Percentiles rank a stretch among this genome's conserved stretches.
phyloP scores from a whole-genome alignment of 2,329 filamentous ascomycete species.

The Trematosphaeria pertusa region DNA sequence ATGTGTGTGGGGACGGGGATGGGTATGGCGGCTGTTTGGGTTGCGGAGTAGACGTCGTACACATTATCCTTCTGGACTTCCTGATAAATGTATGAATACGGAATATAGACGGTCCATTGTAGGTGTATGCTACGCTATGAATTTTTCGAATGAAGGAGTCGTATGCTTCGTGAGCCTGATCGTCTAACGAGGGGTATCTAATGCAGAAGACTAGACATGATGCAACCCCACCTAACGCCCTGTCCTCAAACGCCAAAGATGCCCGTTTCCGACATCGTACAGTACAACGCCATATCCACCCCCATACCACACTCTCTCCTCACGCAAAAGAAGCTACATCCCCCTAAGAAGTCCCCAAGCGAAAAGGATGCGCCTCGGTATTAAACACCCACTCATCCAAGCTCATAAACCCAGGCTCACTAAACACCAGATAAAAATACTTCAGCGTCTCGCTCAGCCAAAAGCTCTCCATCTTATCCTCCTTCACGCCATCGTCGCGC shows the following conservation, averaged over 20 bases:
- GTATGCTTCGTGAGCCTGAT: no score
- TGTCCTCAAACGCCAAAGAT: background rate
- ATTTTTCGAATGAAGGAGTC: no score
- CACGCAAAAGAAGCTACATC: background rate
- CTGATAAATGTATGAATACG: constrained; percentile 13
- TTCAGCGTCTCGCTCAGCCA: constrained; percentile 73
- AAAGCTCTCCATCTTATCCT: constrained; percentile 74
- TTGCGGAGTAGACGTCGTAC: constrained; percentile 73
- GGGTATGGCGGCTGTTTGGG: constrained; percentile 98
- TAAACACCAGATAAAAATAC: constrained; percentile 69
- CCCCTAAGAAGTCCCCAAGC: constrained; percentile 6
- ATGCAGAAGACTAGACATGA: background rate
- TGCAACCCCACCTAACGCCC: background rate
- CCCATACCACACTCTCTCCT: no score
- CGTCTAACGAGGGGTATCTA: constrained; percentile 8
- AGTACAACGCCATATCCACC: no score
- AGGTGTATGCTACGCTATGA: no score
- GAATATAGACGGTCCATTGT: background rate
- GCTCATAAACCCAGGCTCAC: constrained; percentile 62
- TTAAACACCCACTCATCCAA: constrained; percentile 69
- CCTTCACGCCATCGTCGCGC: constrained; percentile 44
- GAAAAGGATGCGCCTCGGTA: constrained; percentile 50
- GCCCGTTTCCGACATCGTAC: background rate
- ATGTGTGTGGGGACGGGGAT: constrained; percentile 97
- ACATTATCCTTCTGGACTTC: no score